These are phyloP conservation scores for Buxus sempervirens DNA, from an alignment of 164 flowering plant genomes.

Conservation along the genomic window DNA sequence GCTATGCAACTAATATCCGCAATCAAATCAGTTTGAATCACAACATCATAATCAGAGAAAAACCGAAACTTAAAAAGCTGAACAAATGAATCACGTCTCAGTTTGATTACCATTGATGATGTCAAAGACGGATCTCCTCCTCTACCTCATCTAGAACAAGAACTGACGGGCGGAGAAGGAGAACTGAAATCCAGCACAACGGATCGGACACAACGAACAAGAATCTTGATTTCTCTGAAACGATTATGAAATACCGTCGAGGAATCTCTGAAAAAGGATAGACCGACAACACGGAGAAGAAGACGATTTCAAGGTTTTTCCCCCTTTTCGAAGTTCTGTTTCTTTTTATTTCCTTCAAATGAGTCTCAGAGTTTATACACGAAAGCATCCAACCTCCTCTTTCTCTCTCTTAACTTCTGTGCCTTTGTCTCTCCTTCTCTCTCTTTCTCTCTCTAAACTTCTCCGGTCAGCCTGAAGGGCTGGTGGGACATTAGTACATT, in stretches of 20 bases:
- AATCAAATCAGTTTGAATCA: neutral
- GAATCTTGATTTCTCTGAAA: constrained; percentile 4
- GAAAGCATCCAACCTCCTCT: neutral
- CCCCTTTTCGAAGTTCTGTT: neutral
- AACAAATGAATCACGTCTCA: neutral
- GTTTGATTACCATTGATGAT: constrained; percentile 28
- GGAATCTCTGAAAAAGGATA: constrained; percentile 4
- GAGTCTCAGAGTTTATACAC: constrained; percentile 5
- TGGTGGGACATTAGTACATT: constrained; percentile 14
- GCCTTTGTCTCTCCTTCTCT: neutral
- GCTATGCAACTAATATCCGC: neutral
- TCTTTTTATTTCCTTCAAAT: constrained; percentile 1
- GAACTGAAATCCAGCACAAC: neutral
- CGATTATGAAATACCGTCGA: neutral
- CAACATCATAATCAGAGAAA: neutral
- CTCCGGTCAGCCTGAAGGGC: too few relatives aligned
- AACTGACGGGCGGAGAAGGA: neutral
- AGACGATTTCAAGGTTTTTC: neutral
- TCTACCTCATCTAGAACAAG: constrained; percentile 25
- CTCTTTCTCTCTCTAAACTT: too few relatives aligned
- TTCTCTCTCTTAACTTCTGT: too few relatives aligned
- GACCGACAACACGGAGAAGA: too few relatives aligned
- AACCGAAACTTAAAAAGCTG: neutral
- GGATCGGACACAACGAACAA: constrained; percentile 19
- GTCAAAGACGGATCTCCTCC: constrained; percentile 18